Base-by-base conservation (phyloP, 2,329 filamentous ascomycete genomes). In the Colletotrichum nymphaeae region DNA sequence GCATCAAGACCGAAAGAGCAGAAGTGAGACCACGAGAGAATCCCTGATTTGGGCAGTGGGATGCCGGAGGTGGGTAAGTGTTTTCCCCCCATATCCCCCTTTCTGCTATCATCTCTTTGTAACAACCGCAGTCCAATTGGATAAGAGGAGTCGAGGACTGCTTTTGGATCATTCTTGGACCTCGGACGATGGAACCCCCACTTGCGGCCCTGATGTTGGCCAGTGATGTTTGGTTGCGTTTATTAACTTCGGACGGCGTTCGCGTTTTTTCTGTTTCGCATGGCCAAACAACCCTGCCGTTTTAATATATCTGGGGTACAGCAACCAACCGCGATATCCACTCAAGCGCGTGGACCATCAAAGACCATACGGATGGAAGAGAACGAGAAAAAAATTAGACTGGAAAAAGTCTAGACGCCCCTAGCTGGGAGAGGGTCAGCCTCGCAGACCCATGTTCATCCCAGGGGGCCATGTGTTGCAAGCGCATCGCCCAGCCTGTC, bases 241-340 rank as follows among this genome's bases (percentile, higher is more conserved):
- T 26, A 62, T 74, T 56, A 72, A 74, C 63, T 72, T 72, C 63
- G 59, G 72, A 72, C 72, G 63, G 72, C 58, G 69, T 67, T 74
- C 42, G 69, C 67, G 60, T 68, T 22, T 55, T 55, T 72, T 22
- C 24, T 59, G 64, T 72, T 67, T 74, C 72, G 68, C 58, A 63
- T 63, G 14, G 16, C 22, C 22, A 24, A 22, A 6, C 24, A 72
- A 35, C 72, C 69, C 55, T 63, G 63, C 28, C 1, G 16, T 12
- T 7, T 63, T 68, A 60, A 72, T 72, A 35, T 72, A 68, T 64
- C 57, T 16, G 63, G 24, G 52, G 32, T 73, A 12, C 22, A 46
- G 32, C 7, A 32, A 24, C 32, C 46, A 24, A n/a, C 26, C 7
- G 6, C 6, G 3, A 4, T 2, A 7, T 28, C 28, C 57, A 52